A percentile compares a stretch with the other conserved stretches of the same genome.
phyloP scores from a whole-genome alignment of 2,329 filamentous ascomycete species.

The Tricladium varicosporioides region DNA sequence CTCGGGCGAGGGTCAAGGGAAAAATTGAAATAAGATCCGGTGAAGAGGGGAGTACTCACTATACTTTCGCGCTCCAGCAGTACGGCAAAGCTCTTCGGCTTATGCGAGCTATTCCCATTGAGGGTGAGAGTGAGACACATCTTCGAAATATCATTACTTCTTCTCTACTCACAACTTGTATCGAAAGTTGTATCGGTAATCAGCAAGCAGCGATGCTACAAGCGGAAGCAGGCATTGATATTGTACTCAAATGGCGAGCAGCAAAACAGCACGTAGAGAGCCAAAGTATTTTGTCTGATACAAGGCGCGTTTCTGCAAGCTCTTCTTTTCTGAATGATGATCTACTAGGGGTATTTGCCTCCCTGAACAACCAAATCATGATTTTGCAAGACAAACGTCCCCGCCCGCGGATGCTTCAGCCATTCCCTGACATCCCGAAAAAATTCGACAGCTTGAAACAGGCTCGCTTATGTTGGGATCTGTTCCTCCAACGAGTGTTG shows the following conservation, averaged over 20 bases:
- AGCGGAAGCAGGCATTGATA: slow-evolving; percentile 5
- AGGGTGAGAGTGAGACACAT: slow-evolving; percentile 16
- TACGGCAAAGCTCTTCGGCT: slow-evolving; percentile 22
- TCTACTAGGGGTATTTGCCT: slow-evolving; percentile 4
- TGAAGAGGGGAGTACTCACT: slow-evolving; percentile 8
- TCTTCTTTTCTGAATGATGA: slow-evolving; percentile 6
- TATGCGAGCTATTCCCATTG: slow-evolving; percentile 11
- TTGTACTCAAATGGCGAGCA: slow-evolving; percentile 3
- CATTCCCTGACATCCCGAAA: slow-evolving; percentile 7
- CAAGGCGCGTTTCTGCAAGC: too few relatives aligned
- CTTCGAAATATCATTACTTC: not conserved
- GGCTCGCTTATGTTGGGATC: slow-evolving; percentile 9
- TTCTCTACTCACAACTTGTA: slow-evolving; percentile 16
- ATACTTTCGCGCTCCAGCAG: slow-evolving; percentile 17
- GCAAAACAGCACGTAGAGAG: too few relatives aligned
- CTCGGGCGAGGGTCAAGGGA: not conserved
- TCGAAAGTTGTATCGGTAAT: slow-evolving; percentile 15
- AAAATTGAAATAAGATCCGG: not conserved
- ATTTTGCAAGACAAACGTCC: not conserved
- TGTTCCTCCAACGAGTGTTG: slow-evolving; percentile 6
- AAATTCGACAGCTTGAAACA: slow-evolving; percentile 10
- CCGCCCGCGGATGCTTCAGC: not conserved
- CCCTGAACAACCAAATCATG: slow-evolving; percentile 9
- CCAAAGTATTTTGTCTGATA: too few relatives aligned
- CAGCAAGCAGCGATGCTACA: slow-evolving; percentile 10